A percentile compares a stretch with the other conserved stretches of the same genome.
Conservation (phyloP, 441 rosid species). For the Erodium trifolium region DNA sequence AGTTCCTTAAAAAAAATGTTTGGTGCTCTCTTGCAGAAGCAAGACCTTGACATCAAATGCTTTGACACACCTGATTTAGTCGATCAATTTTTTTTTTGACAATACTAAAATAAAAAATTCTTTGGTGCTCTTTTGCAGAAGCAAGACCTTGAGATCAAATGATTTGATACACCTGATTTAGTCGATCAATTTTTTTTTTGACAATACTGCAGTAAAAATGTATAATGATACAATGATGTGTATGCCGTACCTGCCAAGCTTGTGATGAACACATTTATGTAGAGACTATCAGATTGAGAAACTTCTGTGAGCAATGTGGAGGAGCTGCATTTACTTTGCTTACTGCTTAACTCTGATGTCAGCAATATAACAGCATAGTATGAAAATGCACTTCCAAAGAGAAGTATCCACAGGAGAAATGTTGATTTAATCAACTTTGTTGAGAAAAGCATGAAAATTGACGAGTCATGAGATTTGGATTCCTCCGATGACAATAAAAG, state of each 20-base stretch:
- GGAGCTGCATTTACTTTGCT: conserved; percentile 37
- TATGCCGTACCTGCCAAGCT: conserved; percentile 60
- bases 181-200: too few species aligned
- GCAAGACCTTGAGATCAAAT: too few species aligned
- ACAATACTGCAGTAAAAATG: too few species aligned
- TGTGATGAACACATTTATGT: conserved; percentile 64
- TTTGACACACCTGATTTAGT: too few species aligned
- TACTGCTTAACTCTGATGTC: conserved; percentile 74
- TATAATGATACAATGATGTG: too few species aligned
- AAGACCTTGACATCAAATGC: too few species aligned
- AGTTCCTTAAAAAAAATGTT: too few species aligned
- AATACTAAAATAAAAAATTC: too few species aligned
- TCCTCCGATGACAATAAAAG: conserved; percentile 33
- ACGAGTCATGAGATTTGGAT: conserved; percentile 35
- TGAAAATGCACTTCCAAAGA: conserved; percentile 79
- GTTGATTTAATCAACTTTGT: conserved; percentile 55
- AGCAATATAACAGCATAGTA: conserved; percentile 85
- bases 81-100: too few species aligned
- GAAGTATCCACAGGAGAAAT: conserved; percentile 67
- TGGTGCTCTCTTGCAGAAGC: too few species aligned
- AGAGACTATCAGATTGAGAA: conserved; percentile 39
- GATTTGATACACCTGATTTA: too few species aligned
- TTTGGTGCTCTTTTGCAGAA: too few species aligned
- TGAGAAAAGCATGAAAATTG: conserved; percentile 50
- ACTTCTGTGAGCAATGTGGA: conserved; percentile 22